A percentile compares a stretch with the other conserved stretches of the same genome.
phyloP scores from a whole-genome alignment of 23 red algal species.

The Agarophyton chilense region DNA sequence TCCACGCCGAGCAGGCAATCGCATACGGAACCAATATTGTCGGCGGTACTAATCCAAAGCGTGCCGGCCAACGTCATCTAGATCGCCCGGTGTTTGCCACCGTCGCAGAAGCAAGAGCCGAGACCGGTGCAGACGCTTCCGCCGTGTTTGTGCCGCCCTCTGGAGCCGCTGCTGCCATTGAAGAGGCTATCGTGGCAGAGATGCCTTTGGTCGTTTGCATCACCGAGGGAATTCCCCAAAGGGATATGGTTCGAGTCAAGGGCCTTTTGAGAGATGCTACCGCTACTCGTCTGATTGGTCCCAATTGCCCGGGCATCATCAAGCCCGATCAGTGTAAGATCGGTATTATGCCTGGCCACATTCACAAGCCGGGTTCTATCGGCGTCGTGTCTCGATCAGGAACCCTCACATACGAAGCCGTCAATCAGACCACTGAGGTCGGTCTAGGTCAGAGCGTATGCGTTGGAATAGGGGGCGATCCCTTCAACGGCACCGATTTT shows the following conservation, averaged over 20 bases:
- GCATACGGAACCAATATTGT: slow-evolving; percentile 96
- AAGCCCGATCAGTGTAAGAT: slow-evolving; percentile 95
- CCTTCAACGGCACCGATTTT: slow-evolving; percentile 99
- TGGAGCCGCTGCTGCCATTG: slow-evolving; percentile 92
- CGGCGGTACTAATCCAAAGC: slow-evolving; percentile 88
- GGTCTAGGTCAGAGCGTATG: slow-evolving; percentile 91
- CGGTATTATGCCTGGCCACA: slow-evolving; percentile 96
- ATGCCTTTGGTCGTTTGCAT: slow-evolving; percentile 96
- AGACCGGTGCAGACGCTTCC: slow-evolving; percentile 89
- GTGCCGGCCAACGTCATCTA: slow-evolving; percentile 89
- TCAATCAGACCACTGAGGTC: slow-evolving; percentile 88
- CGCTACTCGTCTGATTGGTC: slow-evolving; percentile 89
- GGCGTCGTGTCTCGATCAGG: slow-evolving; percentile 98
- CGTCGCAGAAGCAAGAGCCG: slow-evolving; percentile 83
- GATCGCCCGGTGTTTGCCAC: slow-evolving; percentile 93
- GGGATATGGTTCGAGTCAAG: slow-evolving; percentile 97
- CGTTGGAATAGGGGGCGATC: slow-evolving; percentile 98
- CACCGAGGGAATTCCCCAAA: slow-evolving; percentile 98
- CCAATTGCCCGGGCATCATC: slow-evolving; percentile 99
- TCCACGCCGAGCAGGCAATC: slow-evolving; percentile 95
- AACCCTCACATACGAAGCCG: slow-evolving; percentile 99
- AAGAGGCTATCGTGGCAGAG: slow-evolving; percentile 92
- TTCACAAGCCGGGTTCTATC: slow-evolving; percentile 80
- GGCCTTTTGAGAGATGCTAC: slow-evolving; percentile 64
- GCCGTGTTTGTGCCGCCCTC: slow-evolving; percentile 96